These are phyloP conservation scores for Yamadazyma sp. DNA, from an alignment of 805 yeast genomes.

Conservation along the genomic window DNA sequence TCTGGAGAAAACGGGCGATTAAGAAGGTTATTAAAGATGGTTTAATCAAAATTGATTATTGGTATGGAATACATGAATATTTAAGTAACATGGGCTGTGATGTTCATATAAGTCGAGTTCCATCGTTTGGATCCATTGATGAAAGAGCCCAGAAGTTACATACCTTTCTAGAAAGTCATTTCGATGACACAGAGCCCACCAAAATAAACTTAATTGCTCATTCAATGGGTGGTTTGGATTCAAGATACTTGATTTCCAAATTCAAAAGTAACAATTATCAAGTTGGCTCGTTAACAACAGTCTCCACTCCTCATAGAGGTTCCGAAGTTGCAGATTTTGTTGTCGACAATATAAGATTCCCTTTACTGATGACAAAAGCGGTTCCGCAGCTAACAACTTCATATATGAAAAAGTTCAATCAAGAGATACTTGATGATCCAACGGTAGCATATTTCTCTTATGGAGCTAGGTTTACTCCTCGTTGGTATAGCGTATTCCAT, in stretches of 20 bases:
- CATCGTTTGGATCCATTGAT: conserved; percentile 75
- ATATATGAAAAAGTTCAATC: conserved; percentile 54
- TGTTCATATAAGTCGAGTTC: conserved; percentile 73
- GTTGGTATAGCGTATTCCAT: conserved; percentile 57
- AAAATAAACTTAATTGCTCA: conserved; percentile 79
- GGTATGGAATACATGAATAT: conserved; percentile 74
- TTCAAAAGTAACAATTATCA: conserved; percentile 43
- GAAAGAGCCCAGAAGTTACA: conserved; percentile 62
- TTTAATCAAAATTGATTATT: conserved; percentile 58
- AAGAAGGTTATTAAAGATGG: conserved; percentile 15
- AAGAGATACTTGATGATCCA: conserved; percentile 50
- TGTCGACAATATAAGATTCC: conserved; percentile 27
- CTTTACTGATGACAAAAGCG: conserved; percentile 24
- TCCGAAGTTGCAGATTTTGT: conserved; percentile 77
- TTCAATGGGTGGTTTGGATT: conserved; percentile 93
- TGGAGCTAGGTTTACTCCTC: conserved; percentile 72
- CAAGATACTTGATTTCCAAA: conserved; percentile 67
- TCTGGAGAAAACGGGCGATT: conserved; percentile 7
- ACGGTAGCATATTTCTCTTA: conserved; percentile 73
- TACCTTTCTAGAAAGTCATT: conserved; percentile 40
- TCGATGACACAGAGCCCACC: conserved; percentile 20
- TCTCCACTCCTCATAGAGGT: conserved; percentile 88
- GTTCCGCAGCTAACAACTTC: conserved; percentile 66
- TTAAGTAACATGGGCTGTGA: conserved; percentile 60
- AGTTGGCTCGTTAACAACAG: conserved; percentile 75